These are phyloP conservation scores for Scedosporium apiospermum DNA, from an alignment of 2,329 filamentous ascomycete genomes.

Conservation along the genomic window DNA sequence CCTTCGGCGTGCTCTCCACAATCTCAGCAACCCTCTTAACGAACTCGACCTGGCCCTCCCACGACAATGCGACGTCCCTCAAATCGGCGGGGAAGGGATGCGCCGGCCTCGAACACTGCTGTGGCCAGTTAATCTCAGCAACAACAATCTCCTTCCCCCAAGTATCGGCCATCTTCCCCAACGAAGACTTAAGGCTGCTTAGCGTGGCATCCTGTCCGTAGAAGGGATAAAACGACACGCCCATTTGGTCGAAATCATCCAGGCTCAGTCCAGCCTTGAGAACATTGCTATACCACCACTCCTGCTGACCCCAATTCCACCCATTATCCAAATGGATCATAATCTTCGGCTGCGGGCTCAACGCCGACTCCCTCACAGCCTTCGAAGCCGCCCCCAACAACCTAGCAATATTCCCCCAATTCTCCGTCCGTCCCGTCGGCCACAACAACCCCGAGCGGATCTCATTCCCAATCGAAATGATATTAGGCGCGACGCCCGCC, in stretches of 20 bases:
- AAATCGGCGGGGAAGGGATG: constrained; percentile 53
- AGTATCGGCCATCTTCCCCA: constrained; percentile 48
- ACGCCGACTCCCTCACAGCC: constrained; percentile 53
- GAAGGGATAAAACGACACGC: constrained; percentile 66
- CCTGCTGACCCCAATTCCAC: constrained; percentile 59
- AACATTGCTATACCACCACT: constrained; percentile 55
- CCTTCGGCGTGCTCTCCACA: constrained; percentile 41
- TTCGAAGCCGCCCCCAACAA: constrained; percentile 55
- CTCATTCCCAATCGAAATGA: constrained; percentile 67
- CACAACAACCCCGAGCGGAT: constrained; percentile 59
- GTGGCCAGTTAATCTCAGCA: constrained; percentile 63
- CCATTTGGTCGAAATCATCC: constrained; percentile 61
- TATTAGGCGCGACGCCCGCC: constrained; percentile 43
- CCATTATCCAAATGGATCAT: constrained; percentile 70
- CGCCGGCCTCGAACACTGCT: constrained; percentile 46
- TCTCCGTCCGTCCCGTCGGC: constrained; percentile 48
- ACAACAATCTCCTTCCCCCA: constrained; percentile 61
- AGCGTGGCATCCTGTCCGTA: constrained; percentile 53
- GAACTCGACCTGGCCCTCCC: constrained; percentile 53
- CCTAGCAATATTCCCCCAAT: constrained; percentile 49
- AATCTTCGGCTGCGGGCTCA: constrained; percentile 52
- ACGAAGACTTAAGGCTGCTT: constrained; percentile 39
- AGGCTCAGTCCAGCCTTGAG: constrained; percentile 40
- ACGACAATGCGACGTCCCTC: constrained; percentile 49
- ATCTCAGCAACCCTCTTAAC: constrained; percentile 49